phyloP scores from a whole-genome alignment of 2,329 filamentous ascomycete species.

The Fusarium sambucinum region DNA sequence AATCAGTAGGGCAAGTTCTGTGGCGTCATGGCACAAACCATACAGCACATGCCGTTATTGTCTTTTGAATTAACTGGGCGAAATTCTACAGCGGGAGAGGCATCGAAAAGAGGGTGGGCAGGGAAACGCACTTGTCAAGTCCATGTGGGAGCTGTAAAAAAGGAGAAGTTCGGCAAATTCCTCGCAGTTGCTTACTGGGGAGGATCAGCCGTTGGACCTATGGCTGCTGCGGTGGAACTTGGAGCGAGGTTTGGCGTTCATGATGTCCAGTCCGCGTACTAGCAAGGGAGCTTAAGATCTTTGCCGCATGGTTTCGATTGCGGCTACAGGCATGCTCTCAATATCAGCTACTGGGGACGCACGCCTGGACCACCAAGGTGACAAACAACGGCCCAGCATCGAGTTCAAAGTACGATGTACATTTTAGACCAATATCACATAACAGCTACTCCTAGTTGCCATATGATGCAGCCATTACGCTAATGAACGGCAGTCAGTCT shows the following conservation, averaged over 20 bases:
- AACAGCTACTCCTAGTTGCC: constrained; percentile 1
- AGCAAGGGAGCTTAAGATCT: constrained; percentile 25
- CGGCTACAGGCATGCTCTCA: constrained; percentile 4
- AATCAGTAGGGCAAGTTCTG: constrained; percentile 19
- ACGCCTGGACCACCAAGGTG: neutral
- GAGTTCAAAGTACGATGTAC: neutral
- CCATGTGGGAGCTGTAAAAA: constrained; percentile 34
- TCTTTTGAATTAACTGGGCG: constrained; percentile 17
- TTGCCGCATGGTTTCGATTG: constrained; percentile 25
- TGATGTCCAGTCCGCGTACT: constrained; percentile 19
- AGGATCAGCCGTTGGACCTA: constrained; percentile 15
- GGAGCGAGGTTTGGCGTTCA: constrained; percentile 10
- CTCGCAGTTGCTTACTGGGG: neutral
- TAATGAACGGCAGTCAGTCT: constrained; percentile 5
- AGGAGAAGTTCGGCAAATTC: constrained; percentile 20
- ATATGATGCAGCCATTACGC: constrained; percentile 7
- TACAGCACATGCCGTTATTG: constrained; percentile 13
- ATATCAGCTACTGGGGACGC: constrained; percentile 13
- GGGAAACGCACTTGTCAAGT: constrained; percentile 18
- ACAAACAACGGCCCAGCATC: neutral
- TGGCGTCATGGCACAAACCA: constrained; percentile 43
- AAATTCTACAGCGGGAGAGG: constrained; percentile 29
- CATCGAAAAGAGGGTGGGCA: constrained; percentile 19
- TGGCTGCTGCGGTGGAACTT: constrained; percentile 19
- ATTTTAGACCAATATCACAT: neutral